Percentiles rank a stretch among this genome's conserved stretches.
These are phyloP conservation scores for Chaetomium sp. DNA, from an alignment of 2,329 filamentous ascomycete genomes.

Conservation along the genomic window DNA sequence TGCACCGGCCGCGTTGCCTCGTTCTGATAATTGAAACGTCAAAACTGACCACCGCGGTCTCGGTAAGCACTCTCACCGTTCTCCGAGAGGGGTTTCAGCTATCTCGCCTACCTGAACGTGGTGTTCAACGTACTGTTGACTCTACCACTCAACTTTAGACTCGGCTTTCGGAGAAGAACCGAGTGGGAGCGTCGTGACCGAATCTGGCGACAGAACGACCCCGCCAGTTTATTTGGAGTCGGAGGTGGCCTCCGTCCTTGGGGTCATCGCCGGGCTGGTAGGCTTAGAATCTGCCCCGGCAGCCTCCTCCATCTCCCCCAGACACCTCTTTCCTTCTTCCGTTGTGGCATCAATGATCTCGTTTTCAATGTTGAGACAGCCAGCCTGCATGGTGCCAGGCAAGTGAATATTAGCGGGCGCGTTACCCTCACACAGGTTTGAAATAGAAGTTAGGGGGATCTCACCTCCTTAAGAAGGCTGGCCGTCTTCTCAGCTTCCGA, in stretches of 20 bases:
- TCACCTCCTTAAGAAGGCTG: neutral
- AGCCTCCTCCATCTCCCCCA: neutral
- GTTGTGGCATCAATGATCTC: slow-evolving; percentile 12
- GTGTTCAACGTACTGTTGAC: no score
- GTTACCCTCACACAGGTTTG: neutral
- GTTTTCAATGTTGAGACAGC: slow-evolving; percentile 6
- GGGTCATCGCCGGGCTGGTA: no score
- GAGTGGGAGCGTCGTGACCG: no score
- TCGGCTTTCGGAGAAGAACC: no score
- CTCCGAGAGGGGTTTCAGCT: no score
- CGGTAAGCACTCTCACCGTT: no score
- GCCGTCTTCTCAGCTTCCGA: slow-evolving; percentile 1
- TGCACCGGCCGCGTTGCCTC: no score
- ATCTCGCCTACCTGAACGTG: no score
- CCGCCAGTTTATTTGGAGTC: neutral
- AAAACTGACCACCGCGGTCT: no score
- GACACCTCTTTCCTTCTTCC: slow-evolving; percentile 3
- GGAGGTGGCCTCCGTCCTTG: neutral
- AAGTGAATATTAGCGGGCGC: neutral
- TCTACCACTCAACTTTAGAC: no score
- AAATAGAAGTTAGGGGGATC: neutral
- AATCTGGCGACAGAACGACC: neutral
- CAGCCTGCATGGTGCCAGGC: neutral
- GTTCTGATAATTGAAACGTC: no score
- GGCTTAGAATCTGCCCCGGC: neutral